Conservation (phyloP, 768 basidiomycete species). For the Hericium erinaceus region DNA sequence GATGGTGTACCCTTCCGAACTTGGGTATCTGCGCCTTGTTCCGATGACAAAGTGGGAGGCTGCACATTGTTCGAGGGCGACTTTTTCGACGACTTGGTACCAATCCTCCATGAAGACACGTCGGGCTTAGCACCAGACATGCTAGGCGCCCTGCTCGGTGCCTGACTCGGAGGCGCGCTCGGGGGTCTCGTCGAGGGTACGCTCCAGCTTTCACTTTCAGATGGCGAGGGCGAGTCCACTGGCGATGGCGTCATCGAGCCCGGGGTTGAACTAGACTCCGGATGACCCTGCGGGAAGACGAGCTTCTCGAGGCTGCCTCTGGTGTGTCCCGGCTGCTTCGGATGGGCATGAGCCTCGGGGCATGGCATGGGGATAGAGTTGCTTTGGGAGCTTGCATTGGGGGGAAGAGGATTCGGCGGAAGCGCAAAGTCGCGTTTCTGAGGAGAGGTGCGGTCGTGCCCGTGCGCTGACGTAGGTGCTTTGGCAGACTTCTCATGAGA, state of each 20-base stretch:
- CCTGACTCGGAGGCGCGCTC: conserved; percentile 42
- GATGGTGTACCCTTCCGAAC: conserved; percentile 27
- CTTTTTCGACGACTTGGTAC: conserved; percentile 6
- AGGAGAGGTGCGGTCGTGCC: not conserved
- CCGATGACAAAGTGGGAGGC: not conserved
- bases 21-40: conserved; percentile 1
- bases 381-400: conserved; percentile 5
- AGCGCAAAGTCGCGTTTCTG: not conserved
- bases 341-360: conserved; percentile 36
- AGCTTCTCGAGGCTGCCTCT: conserved; percentile 33
- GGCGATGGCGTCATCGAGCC: conserved; percentile 29
- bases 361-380: conserved; percentile 39
- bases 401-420: conserved; percentile 13
- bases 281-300: conserved; percentile 3
- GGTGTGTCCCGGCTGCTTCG: conserved; percentile 43
- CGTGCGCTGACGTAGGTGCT: not conserved
- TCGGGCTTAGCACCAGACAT: conserved; percentile 18
- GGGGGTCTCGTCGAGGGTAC: conserved; percentile 53
- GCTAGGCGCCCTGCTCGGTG: conserved; percentile 31
- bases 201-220: conserved; percentile 53
- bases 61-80: not conserved
- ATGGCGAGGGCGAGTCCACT: conserved; percentile 40
- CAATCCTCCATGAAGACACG: conserved; percentile 1
- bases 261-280: conserved; percentile 27
- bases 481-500: not conserved